phyloP scores from a whole-genome alignment of 495 filamentous ascomycete species.

The Trypethelium eluteriae region DNA sequence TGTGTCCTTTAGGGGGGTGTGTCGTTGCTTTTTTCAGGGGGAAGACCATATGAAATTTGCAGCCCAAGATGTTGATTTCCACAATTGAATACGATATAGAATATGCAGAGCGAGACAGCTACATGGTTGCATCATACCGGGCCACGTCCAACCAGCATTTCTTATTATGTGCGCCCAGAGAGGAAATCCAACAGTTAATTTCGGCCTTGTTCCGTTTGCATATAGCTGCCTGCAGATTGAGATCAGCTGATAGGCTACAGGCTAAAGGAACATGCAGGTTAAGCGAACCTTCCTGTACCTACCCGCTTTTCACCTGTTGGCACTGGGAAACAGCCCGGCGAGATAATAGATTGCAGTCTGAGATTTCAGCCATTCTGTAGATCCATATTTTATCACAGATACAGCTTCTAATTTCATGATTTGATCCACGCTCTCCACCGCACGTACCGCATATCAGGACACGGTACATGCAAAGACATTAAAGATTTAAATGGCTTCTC shows the following conservation, averaged over 20 bases:
- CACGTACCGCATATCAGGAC: background rate
- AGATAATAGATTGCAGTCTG: constrained; percentile 8
- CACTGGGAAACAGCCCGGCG: background rate
- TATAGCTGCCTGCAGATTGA: background rate
- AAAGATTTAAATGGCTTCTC: background rate
- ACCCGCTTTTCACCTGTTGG: background rate
- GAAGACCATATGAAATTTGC: too few relatives aligned
- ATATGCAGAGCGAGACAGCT: background rate
- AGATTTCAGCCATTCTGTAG: constrained; percentile 6
- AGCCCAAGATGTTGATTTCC: too few relatives aligned
- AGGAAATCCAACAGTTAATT: background rate
- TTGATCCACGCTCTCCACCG: background rate
- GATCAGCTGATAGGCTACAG: constrained; percentile 2
- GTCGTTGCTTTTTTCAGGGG: too few relatives aligned
- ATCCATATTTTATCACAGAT: background rate
- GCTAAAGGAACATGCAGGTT: background rate
- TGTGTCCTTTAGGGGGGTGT: too few relatives aligned
- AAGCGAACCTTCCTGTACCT: background rate
- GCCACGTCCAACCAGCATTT: background rate
- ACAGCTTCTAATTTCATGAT: background rate
- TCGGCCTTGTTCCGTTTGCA: background rate
- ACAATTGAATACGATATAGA: too few relatives aligned
- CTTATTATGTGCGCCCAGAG: background rate
- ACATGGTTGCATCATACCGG: background rate
- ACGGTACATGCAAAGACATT: background rate